Evolutionary conservation across 2,329 filamentous ascomycete genomes (phyloP).

Genomic region (Aspergillus texensis): DNA sequence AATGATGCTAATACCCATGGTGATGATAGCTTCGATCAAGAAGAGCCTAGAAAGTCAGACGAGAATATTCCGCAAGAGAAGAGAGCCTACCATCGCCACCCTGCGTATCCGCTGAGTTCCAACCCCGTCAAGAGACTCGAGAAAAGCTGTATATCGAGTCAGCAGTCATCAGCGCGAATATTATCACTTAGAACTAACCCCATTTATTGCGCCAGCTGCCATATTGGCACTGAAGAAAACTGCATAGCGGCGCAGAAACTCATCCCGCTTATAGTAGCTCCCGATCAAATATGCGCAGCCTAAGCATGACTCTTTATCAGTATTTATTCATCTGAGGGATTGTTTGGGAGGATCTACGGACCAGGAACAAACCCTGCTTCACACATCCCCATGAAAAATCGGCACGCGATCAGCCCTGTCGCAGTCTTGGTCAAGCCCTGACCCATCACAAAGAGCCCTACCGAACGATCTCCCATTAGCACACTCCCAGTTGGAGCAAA

Average conservation of each 20-base stretch:
- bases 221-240: slow-evolving; percentile 22
- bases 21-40: slow-evolving; percentile 18
- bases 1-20: slow-evolving; percentile 16
- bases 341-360: neutral
- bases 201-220: slow-evolving; percentile 19
- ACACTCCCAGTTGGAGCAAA: neutral
- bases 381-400: slow-evolving; percentile 18
- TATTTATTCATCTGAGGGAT: neutral
- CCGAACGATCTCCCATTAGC: neutral
- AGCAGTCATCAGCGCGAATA: neutral
- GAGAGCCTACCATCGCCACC: slow-evolving; percentile 17
- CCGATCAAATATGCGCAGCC: slow-evolving; percentile 20
- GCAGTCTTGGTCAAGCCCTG: slow-evolving; percentile 18
- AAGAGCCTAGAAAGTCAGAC: slow-evolving; percentile 15
- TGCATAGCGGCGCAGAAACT: slow-evolving; percentile 18
- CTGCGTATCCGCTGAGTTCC: slow-evolving; percentile 18
- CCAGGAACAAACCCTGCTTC: slow-evolving; percentile 22
- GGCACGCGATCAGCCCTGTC: slow-evolving; percentile 17
- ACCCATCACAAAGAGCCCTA: slow-evolving; percentile 18
- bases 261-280: slow-evolving; percentile 20
- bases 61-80: no score
- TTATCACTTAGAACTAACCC: slow-evolving; percentile 3
- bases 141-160: slow-evolving; percentile 8
- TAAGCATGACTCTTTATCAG: neutral
- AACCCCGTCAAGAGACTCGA: slow-evolving; percentile 15